phyloP scores from a whole-genome alignment of 2,329 filamentous ascomycete genomes.

The Fusarium algeriense region DNA sequence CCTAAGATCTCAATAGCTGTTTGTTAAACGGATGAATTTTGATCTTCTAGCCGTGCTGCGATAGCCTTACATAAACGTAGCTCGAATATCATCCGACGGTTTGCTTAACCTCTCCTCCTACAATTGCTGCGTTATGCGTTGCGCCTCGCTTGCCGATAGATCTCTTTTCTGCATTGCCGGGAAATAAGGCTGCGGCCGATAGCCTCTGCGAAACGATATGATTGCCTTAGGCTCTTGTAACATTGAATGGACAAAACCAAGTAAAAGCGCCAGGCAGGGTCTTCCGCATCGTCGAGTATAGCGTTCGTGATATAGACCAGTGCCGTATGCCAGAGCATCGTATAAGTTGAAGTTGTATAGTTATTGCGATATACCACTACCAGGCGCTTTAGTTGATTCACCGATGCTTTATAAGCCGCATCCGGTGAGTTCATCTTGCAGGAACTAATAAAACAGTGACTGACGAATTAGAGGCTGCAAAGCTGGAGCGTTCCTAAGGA shows the following conservation, averaged over 20 bases:
- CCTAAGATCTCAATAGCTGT: too few relatives aligned
- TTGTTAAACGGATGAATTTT: too few relatives aligned
- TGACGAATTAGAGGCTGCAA: too few relatives aligned
- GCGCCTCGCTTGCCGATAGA: conserved; percentile 46
- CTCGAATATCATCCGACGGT: conserved; percentile 46
- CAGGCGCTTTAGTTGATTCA: conserved; percentile 54
- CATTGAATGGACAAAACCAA: conserved; percentile 55
- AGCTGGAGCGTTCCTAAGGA: too few relatives aligned
- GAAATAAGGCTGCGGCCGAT: conserved; percentile 53
- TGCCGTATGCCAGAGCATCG: conserved; percentile 56
- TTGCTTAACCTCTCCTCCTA: conserved; percentile 39
- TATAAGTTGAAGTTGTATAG: conserved; percentile 51
- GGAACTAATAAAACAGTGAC: too few relatives aligned
- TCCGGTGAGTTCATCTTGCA: conserved; percentile 44
- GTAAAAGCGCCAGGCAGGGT: conserved; percentile 52
- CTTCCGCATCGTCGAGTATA: conserved; percentile 47
- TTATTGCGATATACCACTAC: conserved; percentile 52
- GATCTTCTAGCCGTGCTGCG: too few relatives aligned
- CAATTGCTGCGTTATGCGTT: conserved; percentile 48
- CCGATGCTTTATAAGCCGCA: conserved; percentile 50
- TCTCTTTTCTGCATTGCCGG: conserved; percentile 51
- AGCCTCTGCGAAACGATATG: conserved; percentile 53
- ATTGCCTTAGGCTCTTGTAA: conserved; percentile 52
- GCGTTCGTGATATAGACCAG: conserved; percentile 56
- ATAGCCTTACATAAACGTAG: conserved; percentile 55